A percentile compares a stretch with the other conserved stretches of the same genome.
Evolutionary conservation across 2,329 filamentous ascomycete species (phyloP).

Genomic region (Colletotrichum sidae): DNA sequence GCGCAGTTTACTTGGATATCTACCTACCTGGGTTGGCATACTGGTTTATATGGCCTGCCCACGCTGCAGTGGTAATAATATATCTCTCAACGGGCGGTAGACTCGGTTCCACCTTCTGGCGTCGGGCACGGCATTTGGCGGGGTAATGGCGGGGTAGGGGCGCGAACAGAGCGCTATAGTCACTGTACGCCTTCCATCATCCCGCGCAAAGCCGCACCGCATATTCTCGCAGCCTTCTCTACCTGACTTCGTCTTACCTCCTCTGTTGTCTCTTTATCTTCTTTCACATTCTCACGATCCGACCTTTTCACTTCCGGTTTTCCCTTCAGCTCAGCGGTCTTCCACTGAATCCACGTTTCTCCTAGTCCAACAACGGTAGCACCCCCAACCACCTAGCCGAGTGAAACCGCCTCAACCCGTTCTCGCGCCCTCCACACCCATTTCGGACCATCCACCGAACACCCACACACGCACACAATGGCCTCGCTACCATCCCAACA

Average conservation of each 20-base stretch:
- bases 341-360: neutral
- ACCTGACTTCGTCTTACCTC: neutral
- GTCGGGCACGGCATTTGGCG: conserved; percentile 35
- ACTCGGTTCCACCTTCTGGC: conserved; percentile 25
- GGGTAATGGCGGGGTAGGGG: conserved; percentile 39
- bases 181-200: conserved; percentile 8
- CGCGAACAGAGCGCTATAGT: conserved; percentile 27
- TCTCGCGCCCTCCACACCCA: neutral
- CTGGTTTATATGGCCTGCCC: conserved; percentile 2
- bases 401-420: conserved; percentile 1
- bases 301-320: neutral
- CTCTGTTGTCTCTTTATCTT: neutral
- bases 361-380: too few species aligned
- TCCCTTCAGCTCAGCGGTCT: neutral
- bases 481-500: conserved; percentile 60
- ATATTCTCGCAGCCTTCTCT: conserved; percentile 10
- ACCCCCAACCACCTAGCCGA: neutral
- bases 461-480: conserved; percentile 45
- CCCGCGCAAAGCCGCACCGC: conserved; percentile 25
- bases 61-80: conserved; percentile 1
- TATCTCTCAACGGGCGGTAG: conserved; percentile 24
- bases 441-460: neutral
- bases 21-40: too few species aligned
- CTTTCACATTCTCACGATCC: neutral
- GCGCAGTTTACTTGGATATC: too few species aligned